Conservation (phyloP, 176 grass and related monocot species). For the Elymus sibiricus region DNA sequence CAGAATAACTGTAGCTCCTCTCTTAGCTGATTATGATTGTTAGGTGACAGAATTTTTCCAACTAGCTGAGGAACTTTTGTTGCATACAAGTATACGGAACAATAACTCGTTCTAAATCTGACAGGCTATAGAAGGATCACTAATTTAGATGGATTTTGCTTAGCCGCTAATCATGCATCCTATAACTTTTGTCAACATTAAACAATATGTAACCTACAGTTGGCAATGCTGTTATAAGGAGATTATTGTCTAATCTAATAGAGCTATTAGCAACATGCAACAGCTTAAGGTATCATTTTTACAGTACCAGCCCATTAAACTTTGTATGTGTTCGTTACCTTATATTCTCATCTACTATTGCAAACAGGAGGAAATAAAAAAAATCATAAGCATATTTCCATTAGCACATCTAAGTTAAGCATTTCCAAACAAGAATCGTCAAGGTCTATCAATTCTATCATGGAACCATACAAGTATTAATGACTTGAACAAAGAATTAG, state of each 20-base stretch:
- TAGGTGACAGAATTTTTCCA: not conserved
- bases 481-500: not conserved
- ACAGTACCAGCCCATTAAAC: not conserved
- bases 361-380: not conserved
- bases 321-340: not conserved
- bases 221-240: not conserved
- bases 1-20: not conserved
- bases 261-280: not conserved
- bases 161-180: not conserved
- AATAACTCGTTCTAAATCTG: not conserved
- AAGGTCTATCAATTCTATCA: not conserved
- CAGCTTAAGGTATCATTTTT: not conserved
- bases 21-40: not conserved
- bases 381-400: not conserved
- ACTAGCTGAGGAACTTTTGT: not conserved
- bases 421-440: not conserved
- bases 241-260: not conserved
- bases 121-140: not conserved
- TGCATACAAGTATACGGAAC: not conserved
- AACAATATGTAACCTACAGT: not conserved
- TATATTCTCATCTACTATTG: not conserved
- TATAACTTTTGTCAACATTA: not conserved
- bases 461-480: constrained; percentile 7
- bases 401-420: not conserved
- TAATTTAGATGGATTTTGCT: constrained; percentile 5